These are phyloP conservation scores for Capsella rubella DNA, from an alignment of 441 rosid genomes.

Conservation along the genomic window DNA sequence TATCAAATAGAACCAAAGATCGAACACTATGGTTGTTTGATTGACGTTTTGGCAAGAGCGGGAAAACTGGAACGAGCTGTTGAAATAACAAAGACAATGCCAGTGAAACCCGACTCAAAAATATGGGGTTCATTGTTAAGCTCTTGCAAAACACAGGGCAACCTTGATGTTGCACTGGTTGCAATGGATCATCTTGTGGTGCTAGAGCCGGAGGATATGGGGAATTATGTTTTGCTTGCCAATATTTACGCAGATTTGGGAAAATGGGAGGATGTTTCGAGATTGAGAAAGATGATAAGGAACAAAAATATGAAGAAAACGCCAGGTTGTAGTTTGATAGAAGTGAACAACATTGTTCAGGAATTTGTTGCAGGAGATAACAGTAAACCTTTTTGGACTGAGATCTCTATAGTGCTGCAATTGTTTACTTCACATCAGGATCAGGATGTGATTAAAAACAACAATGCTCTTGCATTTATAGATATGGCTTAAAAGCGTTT, in stretches of 20 bases:
- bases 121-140: constrained; percentile 66
- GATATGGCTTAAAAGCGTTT: neutral
- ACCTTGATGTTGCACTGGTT: constrained; percentile 54
- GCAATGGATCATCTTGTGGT: constrained; percentile 59
- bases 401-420: constrained; percentile 51
- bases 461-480: neutral
- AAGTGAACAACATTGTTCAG: constrained; percentile 57
- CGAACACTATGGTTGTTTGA: constrained; percentile 64
- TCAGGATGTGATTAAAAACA: constrained; percentile 20
- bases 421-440: constrained; percentile 46
- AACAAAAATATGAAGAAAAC: constrained; percentile 54
- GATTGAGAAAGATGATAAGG: constrained; percentile 54
- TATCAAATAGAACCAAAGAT: constrained; percentile 53
- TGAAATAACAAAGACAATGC: constrained; percentile 52
- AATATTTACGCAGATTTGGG: constrained; percentile 68
- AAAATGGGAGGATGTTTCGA: constrained; percentile 56
- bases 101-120: constrained; percentile 63
- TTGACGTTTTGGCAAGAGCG: constrained; percentile 64
- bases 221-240: constrained; percentile 59
- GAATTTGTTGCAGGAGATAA: constrained; percentile 62
- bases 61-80: constrained; percentile 53
- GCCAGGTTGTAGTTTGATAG: constrained; percentile 66
- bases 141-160: constrained; percentile 57
- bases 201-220: constrained; percentile 65
- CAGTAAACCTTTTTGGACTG: constrained; percentile 54